Percentiles rank a stretch among this genome's conserved stretches.
Evolutionary conservation across 495 filamentous ascomycete species (phyloP).

Genomic region (Aspergillus leporis): DNA sequence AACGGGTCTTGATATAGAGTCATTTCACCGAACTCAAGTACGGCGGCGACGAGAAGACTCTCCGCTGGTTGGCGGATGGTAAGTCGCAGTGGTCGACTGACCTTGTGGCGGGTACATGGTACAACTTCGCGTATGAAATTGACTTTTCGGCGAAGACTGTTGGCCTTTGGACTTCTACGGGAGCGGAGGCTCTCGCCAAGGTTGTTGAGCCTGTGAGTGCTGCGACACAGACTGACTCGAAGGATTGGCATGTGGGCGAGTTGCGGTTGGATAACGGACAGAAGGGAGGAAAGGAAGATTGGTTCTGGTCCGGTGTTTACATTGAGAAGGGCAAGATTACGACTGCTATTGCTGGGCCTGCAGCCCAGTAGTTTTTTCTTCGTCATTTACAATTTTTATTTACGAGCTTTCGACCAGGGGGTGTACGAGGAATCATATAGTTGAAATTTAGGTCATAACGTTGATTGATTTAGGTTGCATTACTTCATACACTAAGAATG

Average conservation of each 20-base stretch:
- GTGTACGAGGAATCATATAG: not conserved
- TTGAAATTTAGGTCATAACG: not conserved
- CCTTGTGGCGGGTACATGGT: constrained; percentile 61
- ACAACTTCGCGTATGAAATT: constrained; percentile 69
- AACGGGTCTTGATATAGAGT: constrained; percentile 43
- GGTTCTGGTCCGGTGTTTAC: constrained; percentile 72
- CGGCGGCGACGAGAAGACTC: constrained; percentile 56
- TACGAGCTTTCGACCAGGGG: not conserved
- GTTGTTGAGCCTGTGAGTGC: constrained; percentile 57
- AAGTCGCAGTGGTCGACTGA: constrained; percentile 52
- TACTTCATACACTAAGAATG: not conserved
- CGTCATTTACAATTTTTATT: no score
- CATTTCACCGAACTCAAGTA: constrained; percentile 79
- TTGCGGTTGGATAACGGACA: constrained; percentile 63
- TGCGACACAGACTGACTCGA: constrained; percentile 64
- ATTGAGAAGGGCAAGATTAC: constrained; percentile 65
- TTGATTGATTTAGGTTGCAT: constrained; percentile 4
- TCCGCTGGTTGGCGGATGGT: constrained; percentile 56
- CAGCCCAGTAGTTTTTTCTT: not conserved
- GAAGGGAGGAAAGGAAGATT: constrained; percentile 59
- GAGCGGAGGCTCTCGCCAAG: constrained; percentile 54
- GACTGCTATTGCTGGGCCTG: constrained; percentile 3
- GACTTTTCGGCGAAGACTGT: constrained; percentile 61
- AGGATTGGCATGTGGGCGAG: constrained; percentile 74
- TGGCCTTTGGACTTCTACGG: constrained; percentile 69